Base-by-base conservation (phyloP, 345 rosid species). In the Anacardium occidentale region DNA sequence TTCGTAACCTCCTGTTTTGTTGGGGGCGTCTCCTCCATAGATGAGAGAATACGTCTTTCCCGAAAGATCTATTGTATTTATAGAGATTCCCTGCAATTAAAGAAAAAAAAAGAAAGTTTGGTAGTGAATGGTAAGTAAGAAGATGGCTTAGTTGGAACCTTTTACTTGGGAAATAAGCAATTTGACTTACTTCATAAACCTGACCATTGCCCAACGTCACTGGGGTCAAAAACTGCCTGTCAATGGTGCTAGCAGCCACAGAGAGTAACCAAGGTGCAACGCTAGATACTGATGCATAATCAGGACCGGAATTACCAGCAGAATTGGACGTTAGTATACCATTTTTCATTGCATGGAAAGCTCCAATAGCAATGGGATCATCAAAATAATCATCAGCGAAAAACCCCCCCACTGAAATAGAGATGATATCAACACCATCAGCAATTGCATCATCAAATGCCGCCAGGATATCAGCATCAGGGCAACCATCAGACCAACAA, bases 361-460 rank as follows among this genome's bases (percentile, higher is more conserved):
- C 70, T 58, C 85, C 83, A 44, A 82, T 82, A 0, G 80, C 80
- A 2, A 82, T 74, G 3, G 63, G 1, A 45, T 80, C 75, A 1
- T 66, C 40, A 14, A 76, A 74, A 40, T 76, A 82, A 29, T 76
- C 58, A 0, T 3, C 3, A 1, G 74, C 20, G 0, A 1, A 1
- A 0, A 0, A 0, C 3, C 52, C 26, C 2, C 79, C 79, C 6
- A 79, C 40, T 0, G 82, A 72, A 13, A 78, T 10, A 15, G 81
- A 78, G 64, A 80, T 67, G 8, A 70, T 54, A 63, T 71, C 74
- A 2, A 77, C 79, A 12, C 83, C 80, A 22, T 80, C 80, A 0
- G 75, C 82, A 7, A 83, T 77, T 13, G 89, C 89, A 58, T 85
- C 85, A 22, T 85, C 86, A 65, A 75, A 83, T 9, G 86, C 80